phyloP scores from a whole-genome alignment of 306 rosid species.

The Vigna unguiculata region DNA sequence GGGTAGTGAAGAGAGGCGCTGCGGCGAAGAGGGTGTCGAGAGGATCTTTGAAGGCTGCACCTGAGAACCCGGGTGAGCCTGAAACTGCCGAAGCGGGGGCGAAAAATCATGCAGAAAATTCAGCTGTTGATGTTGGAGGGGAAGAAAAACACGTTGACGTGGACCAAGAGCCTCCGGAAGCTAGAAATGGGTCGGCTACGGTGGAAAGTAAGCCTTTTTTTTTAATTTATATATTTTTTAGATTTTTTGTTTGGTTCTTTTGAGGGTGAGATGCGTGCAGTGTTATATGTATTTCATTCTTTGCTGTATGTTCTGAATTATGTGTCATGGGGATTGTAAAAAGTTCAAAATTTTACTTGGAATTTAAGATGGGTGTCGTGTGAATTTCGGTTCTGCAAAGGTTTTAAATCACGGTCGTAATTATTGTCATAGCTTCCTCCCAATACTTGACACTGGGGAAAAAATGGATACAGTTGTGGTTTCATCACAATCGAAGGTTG shows the following conservation, averaged over 20 bases:
- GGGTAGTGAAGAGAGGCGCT: conserved; percentile 43
- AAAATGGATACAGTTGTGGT: not conserved
- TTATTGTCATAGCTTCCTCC: not conserved
- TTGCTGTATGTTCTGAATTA: conserved; percentile 3
- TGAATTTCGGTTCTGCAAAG: not conserved
- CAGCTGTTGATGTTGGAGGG: conserved; percentile 40
- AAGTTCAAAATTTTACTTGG: conserved; percentile 15
- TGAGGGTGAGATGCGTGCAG: conserved; percentile 1
- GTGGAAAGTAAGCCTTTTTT: conserved; percentile 60
- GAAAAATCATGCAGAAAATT: conserved; percentile 45
- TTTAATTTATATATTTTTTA: not conserved
- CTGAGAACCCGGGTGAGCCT: conserved; percentile 17
- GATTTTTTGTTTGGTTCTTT: not conserved
- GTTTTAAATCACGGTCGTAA: not conserved
- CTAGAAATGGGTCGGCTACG: conserved; percentile 45
- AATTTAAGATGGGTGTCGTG: conserved; percentile 5
- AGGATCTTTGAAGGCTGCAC: conserved; percentile 30
- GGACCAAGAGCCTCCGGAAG: conserved; percentile 11
- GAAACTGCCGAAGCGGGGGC: conserved; percentile 50
- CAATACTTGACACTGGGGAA: not conserved
- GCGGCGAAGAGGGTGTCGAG: conserved; percentile 30
- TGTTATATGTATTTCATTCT: conserved; percentile 2
- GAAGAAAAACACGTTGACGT: conserved; percentile 47
- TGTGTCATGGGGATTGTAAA: conserved; percentile 8
- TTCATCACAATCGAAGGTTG: no score